Evolutionary conservation across 2,329 filamentous ascomycete species (phyloP).

Genomic region (Phyllosticta capitalensis): DNA sequence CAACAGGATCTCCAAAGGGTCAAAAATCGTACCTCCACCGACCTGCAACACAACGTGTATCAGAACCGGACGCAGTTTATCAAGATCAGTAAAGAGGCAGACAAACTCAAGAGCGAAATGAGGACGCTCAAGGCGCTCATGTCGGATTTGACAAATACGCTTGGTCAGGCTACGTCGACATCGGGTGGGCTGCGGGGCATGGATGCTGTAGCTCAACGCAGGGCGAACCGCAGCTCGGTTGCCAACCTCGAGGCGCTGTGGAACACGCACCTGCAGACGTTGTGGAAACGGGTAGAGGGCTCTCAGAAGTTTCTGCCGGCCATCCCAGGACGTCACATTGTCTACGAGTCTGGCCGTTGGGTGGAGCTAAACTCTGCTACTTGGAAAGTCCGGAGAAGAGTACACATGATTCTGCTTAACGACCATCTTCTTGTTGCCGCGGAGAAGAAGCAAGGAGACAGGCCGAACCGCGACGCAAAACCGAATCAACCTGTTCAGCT

Average conservation of each 20-base stretch:
- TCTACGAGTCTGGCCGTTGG: conserved; percentile 88
- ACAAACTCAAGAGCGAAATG: conserved; percentile 97
- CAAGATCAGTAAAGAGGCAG: conserved; percentile 97
- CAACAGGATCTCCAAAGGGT: conserved; percentile 66
- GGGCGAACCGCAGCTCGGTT: conserved; percentile 83
- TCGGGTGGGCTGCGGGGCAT: conserved; percentile 23
- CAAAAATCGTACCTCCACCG: conserved; percentile 67
- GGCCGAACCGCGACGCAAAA: conserved; percentile 41
- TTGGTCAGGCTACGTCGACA: conserved; percentile 38
- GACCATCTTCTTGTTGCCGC: conserved; percentile 88
- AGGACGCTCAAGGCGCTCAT: conserved; percentile 79
- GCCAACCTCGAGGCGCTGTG: conserved; percentile 61
- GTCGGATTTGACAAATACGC: conserved; percentile 63
- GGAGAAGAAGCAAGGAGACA: conserved; percentile 84
- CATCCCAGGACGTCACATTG: conserved; percentile 80
- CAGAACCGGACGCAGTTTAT: conserved; percentile 98
- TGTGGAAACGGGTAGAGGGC: conserved; percentile 96
- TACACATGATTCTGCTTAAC: conserved; percentile 87
- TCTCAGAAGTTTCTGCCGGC: conserved; percentile 95
- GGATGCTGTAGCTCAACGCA: conserved; percentile 35
- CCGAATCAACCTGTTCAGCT: conserved; percentile 49
- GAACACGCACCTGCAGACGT: conserved; percentile 60
- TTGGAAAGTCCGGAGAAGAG: conserved; percentile 82
- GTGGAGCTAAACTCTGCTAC: conserved; percentile 95
- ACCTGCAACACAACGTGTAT: conserved; percentile 90